Evolutionary conservation across 257 asterid species (phyloP).

Genomic region (Capsicum rhomboideum): DNA sequence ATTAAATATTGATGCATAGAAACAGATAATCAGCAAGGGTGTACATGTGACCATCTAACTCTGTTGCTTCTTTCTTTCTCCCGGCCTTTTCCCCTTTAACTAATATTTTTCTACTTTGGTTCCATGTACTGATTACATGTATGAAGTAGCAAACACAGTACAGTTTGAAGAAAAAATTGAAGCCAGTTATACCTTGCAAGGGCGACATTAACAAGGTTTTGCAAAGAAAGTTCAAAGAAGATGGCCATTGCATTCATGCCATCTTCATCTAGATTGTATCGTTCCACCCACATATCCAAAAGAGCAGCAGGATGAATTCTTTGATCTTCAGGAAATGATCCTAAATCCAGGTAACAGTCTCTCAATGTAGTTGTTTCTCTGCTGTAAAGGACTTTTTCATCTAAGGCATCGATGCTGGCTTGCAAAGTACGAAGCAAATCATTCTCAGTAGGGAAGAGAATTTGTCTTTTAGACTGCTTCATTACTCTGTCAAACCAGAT

Average conservation of each 20-base stretch:
- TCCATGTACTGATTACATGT: not conserved
- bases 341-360: conserved; percentile 26
- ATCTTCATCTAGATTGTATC: conserved; percentile 22
- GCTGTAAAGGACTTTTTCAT: not conserved
- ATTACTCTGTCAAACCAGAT: conserved; percentile 14
- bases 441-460: conserved; percentile 11
- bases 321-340: conserved; percentile 29
- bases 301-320: conserved; percentile 23
- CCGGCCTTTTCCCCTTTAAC: not conserved
- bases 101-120: not conserved
- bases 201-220: conserved; percentile 25
- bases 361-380: conserved; percentile 1
- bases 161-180: not conserved
- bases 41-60: not conserved
- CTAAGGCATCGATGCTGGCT: conserved; percentile 23
- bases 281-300: conserved; percentile 30
- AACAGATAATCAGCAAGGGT: not conserved
- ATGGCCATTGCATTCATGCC: conserved; percentile 7
- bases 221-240: conserved; percentile 17
- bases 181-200: conserved; percentile 19
- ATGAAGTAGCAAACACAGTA: not conserved
- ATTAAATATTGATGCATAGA: not conserved
- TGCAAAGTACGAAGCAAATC: conserved; percentile 15
- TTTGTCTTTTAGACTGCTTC: conserved; percentile 10
- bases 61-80: not conserved